These are phyloP conservation scores for Stylonectria norvegica DNA, from an alignment of 2,329 filamentous ascomycete species.

Conservation along the genomic window DNA sequence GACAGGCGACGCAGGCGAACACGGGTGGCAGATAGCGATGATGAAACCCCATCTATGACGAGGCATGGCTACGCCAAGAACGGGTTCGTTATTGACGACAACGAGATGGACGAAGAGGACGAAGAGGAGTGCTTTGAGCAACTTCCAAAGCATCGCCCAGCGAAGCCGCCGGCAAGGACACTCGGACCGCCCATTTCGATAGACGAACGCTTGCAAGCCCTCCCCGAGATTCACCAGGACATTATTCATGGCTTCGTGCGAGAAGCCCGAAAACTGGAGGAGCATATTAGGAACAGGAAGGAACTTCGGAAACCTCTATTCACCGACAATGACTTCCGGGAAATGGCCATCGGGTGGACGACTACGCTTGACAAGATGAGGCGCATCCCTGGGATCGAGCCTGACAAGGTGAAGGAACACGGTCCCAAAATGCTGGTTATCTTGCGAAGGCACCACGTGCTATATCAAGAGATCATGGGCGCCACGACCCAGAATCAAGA, in stretches of 20 bases:
- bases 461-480: conserved; percentile 52
- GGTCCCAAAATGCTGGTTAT: conserved; percentile 60
- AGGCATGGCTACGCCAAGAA: conserved; percentile 47
- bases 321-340: conserved; percentile 63
- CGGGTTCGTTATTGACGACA: conserved; percentile 47
- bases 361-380: conserved; percentile 59
- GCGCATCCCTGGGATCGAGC: conserved; percentile 59
- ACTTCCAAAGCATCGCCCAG: conserved; percentile 36
- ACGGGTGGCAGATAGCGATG: conserved; percentile 26
- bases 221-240: conserved; percentile 59
- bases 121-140: conserved; percentile 46
- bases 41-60: conserved; percentile 40
- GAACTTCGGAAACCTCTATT: conserved; percentile 60
- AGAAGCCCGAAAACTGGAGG: conserved; percentile 58
- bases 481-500: conserved; percentile 15
- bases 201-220: conserved; percentile 50
- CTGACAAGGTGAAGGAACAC: conserved; percentile 58
- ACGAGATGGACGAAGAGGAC: conserved; percentile 28
- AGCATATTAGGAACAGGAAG: conserved; percentile 58
- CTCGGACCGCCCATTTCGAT: conserved; percentile 57
- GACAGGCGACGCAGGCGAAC: conserved; percentile 31
- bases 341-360: conserved; percentile 72
- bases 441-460: conserved; percentile 45
- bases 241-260: conserved; percentile 63
- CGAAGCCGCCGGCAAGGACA: conserved; percentile 31